Base-by-base conservation (phyloP, 495 filamentous ascomycete species). In the Arthonia radiata region DNA sequence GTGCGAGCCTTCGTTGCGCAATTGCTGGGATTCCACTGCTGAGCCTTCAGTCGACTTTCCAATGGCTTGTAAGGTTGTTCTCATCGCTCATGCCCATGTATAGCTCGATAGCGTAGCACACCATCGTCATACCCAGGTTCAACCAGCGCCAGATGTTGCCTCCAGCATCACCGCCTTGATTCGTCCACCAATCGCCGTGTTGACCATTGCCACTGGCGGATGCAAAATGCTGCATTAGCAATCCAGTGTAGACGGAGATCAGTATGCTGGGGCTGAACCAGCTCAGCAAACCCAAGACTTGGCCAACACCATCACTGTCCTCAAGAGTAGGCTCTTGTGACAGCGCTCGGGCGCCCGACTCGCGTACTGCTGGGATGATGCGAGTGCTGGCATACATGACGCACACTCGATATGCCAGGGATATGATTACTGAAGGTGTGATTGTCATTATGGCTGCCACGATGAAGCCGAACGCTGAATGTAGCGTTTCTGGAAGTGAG, bases 301-400 rank as follows among this genome's bases (percentile, higher is more conserved):
- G 68, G 33, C 70, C 71, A 23, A 79, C 78, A 0, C 64, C 76
- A 37, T 93, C 86, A 15, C 57, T 63, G 32, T 93, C 83, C 28
- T 91, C 78, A 15, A 90, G 54, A 16, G 64, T 67, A 8, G 78
- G 68, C 41, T 90, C 81, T 30, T 86, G 66, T 31, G 72, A 71
- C 13, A 91, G 56, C 5, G 73, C 79, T 22, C 68, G 61, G 6
- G 78, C 76, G 8, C 82, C 82, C 14, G 71, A 67, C 41, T 90
- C 80, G 13, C 75, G 66, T 3, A 97, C 69, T 1, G 82, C 81
- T 2, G 86, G 86, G 26, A 97, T 92, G 37, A 97, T 93, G 25
- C 81, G 69, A n/a, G 81, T 90, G 6, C 77, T 75, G 29, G 80
- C 75, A 48, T 93, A 97, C 43, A 93, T 70, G 6, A 97, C 86